Conservation (phyloP, 23 red algal species). For the Gracilaria gracilis region DNA sequence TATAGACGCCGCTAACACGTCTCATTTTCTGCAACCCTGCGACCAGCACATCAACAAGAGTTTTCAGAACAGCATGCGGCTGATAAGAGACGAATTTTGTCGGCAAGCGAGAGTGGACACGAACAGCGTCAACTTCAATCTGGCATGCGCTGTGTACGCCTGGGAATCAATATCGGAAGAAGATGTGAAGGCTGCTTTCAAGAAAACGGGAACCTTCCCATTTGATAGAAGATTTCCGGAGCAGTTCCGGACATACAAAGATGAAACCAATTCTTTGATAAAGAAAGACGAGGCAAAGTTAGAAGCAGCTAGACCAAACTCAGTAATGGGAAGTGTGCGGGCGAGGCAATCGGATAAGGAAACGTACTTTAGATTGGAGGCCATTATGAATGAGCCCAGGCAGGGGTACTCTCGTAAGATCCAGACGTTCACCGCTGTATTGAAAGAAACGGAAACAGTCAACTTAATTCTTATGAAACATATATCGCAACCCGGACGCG, state of each 20-base stretch:
- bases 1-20: background rate
- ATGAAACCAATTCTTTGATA: background rate
- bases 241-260: background rate
- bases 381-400: background rate
- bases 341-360: background rate
- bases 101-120: slow-evolving; percentile 4
- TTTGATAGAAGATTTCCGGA: slow-evolving; percentile 33
- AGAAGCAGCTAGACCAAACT: background rate
- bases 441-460: background rate
- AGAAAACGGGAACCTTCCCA: slow-evolving; percentile 34
- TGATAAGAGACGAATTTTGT: slow-evolving; percentile 19
- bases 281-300: background rate
- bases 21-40: slow-evolving; percentile 46
- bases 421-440: background rate
- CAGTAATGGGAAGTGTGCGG: background rate
- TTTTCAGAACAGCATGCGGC: slow-evolving; percentile 11
- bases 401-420: background rate
- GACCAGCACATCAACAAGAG: slow-evolving; percentile 34
- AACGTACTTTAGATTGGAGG: background rate
- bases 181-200: slow-evolving; percentile 4
- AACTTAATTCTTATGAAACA: background rate
- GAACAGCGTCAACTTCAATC: slow-evolving; percentile 8
- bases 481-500: background rate
- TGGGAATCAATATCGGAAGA: background rate
- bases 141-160: slow-evolving; percentile 9